phyloP scores from a whole-genome alignment of 2,329 filamentous ascomycete genomes.

The Fusarium torreyae region DNA sequence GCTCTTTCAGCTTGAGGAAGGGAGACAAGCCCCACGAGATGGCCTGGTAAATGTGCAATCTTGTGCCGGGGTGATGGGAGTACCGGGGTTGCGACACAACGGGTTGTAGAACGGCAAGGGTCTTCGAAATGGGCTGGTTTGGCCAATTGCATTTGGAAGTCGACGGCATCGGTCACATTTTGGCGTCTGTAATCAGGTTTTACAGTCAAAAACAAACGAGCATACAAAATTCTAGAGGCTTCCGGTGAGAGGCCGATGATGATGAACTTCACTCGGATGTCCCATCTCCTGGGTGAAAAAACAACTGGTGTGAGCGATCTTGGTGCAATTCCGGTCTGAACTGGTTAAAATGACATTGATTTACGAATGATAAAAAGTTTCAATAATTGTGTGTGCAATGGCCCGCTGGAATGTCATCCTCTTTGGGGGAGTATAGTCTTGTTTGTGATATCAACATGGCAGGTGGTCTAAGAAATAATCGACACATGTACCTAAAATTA shows the following conservation, averaged over 20 bases:
- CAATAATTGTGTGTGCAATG: constrained; percentile 29
- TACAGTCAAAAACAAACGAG: constrained; percentile 69
- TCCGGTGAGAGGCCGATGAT: constrained; percentile 54
- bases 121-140: constrained; percentile 69
- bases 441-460: constrained; percentile 9
- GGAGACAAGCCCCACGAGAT: constrained; percentile 99
- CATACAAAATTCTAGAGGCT: constrained; percentile 57
- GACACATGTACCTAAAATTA: too few relatives aligned
- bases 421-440: background rate
- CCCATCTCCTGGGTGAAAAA: constrained; percentile 42
- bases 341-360: constrained; percentile 41
- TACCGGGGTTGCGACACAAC: constrained; percentile 53
- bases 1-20: constrained; percentile 98
- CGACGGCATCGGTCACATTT: constrained; percentile 75
- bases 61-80: constrained; percentile 49
- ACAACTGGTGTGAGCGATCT: constrained; percentile 34
- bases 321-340: constrained; percentile 18
- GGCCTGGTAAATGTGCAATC: constrained; percentile 84
- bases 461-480: background rate
- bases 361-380: constrained; percentile 32
- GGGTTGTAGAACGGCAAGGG: constrained; percentile 64
- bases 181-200: constrained; percentile 78
- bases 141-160: constrained; percentile 77
- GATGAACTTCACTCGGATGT: constrained; percentile 50
- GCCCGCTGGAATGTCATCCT: constrained; percentile 11